Evolutionary conservation across 495 filamentous ascomycete species (phyloP).

Genomic region (Poronia punctata): DNA sequence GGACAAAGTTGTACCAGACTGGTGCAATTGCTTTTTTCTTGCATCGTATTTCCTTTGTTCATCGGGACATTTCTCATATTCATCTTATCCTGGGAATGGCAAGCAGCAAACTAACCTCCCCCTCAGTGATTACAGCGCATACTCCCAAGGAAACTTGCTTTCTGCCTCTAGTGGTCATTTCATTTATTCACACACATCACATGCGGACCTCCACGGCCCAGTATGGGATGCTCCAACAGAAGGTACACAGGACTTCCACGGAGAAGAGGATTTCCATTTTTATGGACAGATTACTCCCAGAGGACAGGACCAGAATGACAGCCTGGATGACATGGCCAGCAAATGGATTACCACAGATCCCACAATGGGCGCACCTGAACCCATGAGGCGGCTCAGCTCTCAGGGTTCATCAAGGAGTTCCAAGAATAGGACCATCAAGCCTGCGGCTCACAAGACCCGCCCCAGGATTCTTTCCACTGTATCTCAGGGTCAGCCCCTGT

Average conservation of each 20-base stretch:
- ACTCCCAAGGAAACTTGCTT: slow-evolving; percentile 40
- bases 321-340: slow-evolving; percentile 39
- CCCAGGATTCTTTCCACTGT: slow-evolving; percentile 38
- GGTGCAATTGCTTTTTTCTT: slow-evolving; percentile 27
- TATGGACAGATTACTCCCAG: slow-evolving; percentile 44
- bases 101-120: slow-evolving; percentile 45
- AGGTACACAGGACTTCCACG: slow-evolving; percentile 48
- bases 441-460: slow-evolving; percentile 36
- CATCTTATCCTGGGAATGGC: slow-evolving; percentile 27
- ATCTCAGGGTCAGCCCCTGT: slow-evolving; percentile 38
- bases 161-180: slow-evolving; percentile 42
- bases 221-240: slow-evolving; percentile 45
- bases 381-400: slow-evolving; percentile 42
- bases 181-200: slow-evolving; percentile 49
- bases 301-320: slow-evolving; percentile 38
- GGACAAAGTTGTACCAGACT: slow-evolving; percentile 45
- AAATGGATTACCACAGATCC: slow-evolving; percentile 34
- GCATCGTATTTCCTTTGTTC: no score
- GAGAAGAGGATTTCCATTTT: slow-evolving; percentile 44
- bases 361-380: slow-evolving; percentile 31
- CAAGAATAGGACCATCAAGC: slow-evolving; percentile 41
- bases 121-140: slow-evolving; percentile 45
- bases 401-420: slow-evolving; percentile 41
- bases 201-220: slow-evolving; percentile 42
- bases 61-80: slow-evolving; percentile 22